Evolutionary conservation across 83 land plant species (phyloP).

Genomic region (Diphasiastrum complanatum): DNA sequence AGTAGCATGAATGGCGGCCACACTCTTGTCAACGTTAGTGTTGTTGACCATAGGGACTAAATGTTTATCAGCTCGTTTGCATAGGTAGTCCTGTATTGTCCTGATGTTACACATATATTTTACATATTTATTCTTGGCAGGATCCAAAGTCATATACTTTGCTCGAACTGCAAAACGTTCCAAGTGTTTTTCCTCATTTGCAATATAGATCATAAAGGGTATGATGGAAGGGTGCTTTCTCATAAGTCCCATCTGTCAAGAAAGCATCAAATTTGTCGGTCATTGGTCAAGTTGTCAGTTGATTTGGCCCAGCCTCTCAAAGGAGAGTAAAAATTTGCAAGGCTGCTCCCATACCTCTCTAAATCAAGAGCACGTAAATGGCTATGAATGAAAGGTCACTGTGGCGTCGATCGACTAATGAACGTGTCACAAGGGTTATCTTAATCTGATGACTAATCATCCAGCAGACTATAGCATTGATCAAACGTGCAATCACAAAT

Average conservation of each 20-base stretch:
- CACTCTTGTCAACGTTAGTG: constrained; percentile 95
- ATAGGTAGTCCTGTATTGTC: constrained; percentile 88
- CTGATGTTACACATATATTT: constrained; percentile 93
- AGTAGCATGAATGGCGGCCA: constrained; percentile 94
- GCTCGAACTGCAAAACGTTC: constrained; percentile 98
- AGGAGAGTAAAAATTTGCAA: too few relatives aligned
- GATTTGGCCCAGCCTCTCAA: too few relatives aligned
- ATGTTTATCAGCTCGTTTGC: constrained; percentile 79
- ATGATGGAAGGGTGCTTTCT: constrained; percentile 97
- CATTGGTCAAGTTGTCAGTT: too few relatives aligned
- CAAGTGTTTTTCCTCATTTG: constrained; percentile 91
- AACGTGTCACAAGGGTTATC: too few relatives aligned
- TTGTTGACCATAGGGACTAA: constrained; percentile 87
- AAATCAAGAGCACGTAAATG: too few relatives aligned
- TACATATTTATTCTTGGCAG: constrained; percentile 90
- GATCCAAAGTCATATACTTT: constrained; percentile 97
- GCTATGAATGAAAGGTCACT: too few relatives aligned
- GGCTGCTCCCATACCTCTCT: too few relatives aligned
- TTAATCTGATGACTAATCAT: too few relatives aligned
- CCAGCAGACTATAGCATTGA: too few relatives aligned
- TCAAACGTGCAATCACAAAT: too few relatives aligned
- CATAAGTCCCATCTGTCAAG: constrained; percentile 94
- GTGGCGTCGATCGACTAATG: too few relatives aligned
- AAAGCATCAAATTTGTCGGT: too few relatives aligned
- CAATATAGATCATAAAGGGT: constrained; percentile 93